These are phyloP conservation scores for Eucalyptus victrix DNA, from an alignment of 345 rosid species.

Conservation along the genomic window DNA sequence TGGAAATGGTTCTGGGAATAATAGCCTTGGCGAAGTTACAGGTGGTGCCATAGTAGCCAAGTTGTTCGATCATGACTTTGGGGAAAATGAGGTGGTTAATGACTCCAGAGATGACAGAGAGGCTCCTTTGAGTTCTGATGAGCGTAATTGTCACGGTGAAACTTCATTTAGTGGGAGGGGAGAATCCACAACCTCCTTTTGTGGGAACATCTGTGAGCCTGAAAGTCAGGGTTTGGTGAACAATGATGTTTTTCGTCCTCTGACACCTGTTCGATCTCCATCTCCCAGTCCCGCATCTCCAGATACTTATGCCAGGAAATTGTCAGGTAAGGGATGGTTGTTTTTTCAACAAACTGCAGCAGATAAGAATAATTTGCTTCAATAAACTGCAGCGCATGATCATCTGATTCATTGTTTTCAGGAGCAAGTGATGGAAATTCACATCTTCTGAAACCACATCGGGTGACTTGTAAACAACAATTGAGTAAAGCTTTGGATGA, in stretches of 20 bases:
- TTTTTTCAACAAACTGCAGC: background rate
- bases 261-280: slow-evolving; percentile 9
- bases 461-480: background rate
- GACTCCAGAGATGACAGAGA: slow-evolving; percentile 5
- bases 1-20: background rate
- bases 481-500: background rate
- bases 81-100: background rate
- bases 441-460: slow-evolving; percentile 11
- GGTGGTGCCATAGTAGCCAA: background rate
- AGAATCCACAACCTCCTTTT: background rate
- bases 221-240: background rate
- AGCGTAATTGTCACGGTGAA: background rate
- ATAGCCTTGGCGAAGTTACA: background rate
- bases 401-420: slow-evolving; percentile 8
- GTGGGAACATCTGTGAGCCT: background rate
- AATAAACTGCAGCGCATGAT: background rate
- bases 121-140: slow-evolving; percentile 1
- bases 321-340: slow-evolving; percentile 24
- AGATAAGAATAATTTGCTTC: background rate
- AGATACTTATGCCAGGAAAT: slow-evolving; percentile 1
- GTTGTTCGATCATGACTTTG: background rate
- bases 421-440: slow-evolving; percentile 5
- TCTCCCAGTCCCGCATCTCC: slow-evolving; percentile 5
- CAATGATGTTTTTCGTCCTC: slow-evolving; percentile 2
- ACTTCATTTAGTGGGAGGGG: background rate